Base-by-base conservation (phyloP, 2,329 filamentous ascomycete species). In the Ascochyta lentis region DNA sequence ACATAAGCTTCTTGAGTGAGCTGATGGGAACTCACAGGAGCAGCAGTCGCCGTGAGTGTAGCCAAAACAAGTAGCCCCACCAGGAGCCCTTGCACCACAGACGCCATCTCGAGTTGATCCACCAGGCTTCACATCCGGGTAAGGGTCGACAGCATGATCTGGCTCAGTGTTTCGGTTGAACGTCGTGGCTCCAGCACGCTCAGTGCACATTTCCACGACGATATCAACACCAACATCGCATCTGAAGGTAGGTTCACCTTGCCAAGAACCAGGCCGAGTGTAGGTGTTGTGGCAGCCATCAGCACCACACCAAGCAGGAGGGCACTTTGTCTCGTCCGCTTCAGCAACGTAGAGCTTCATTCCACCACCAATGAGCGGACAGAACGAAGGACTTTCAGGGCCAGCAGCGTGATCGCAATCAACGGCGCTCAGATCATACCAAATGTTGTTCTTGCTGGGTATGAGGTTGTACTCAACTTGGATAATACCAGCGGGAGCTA, bases 391-490 rank as follows among this genome's bases (percentile, higher is more conserved):
- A 12, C 61, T 8, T 16, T 57, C 38, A 2, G 56, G 52, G 1
- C 59, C 61, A 23, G 16, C 48, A 2, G 1, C 4, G 1, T 12
- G 12, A 3, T 60, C 26, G 43, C 68, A 71, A 53, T 67, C 56
- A 22, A 70, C 59, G 46, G 54, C 52, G 34, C 59, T 64, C 6
- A 69, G 43, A 35, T 69, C 67, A 42, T 71, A 70, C 60, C 60
- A 70, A 15, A 67, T 15, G 3, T 19, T 26, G n/a, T 55, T 43
- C 9, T 15, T 51, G 10, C 19, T 37, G 6, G 50, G 40, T 26
- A 63, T 51, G 6, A 65, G 40, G 31, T 65, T 41, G 51, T 69
- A 69, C 44, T 70, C 66, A 1, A 64, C 48, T 38, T 70, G 66
- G 1, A 68, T 43, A 43, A 69, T 68, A 2, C 66, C 65, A 3